Conservation (phyloP, 2,329 filamentous ascomycete genomes). For the Trichoderma sp. region DNA sequence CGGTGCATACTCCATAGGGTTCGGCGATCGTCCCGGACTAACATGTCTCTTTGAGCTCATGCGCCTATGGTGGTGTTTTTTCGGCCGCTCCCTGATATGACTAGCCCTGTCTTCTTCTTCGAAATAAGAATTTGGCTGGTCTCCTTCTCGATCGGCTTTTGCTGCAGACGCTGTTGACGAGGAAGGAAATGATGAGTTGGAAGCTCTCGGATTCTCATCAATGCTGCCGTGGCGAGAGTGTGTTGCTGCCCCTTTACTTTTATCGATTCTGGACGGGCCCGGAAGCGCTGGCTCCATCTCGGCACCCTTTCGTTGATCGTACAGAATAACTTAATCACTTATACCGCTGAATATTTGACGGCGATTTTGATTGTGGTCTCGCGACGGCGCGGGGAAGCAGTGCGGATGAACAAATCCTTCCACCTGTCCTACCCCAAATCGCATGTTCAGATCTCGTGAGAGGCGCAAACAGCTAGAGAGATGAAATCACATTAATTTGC, state of each 20-base stretch:
- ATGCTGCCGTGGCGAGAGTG: conserved; percentile 11
- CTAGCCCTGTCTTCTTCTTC: background rate
- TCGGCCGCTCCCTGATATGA: background rate
- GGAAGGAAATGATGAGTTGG: conserved; percentile 8
- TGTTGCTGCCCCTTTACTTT: conserved; percentile 3
- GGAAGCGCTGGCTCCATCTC: background rate
- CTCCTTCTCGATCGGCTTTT: background rate
- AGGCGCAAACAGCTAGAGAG: background rate
- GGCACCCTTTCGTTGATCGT: background rate
- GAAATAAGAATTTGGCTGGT: background rate
- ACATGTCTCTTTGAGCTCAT: conserved; percentile 18
- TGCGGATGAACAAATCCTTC: background rate
- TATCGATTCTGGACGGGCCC: background rate
- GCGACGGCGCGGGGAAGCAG: conserved; percentile 4
- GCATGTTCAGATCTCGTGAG: background rate
- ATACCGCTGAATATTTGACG: background rate
- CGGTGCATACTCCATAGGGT: conserved; percentile 19
- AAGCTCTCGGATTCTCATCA: conserved; percentile 3
- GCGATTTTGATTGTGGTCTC: background rate
- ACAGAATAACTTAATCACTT: background rate
- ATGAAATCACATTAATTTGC: background rate
- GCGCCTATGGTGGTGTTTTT: background rate
- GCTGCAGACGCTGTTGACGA: background rate
- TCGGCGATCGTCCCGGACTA: conserved; percentile 20
- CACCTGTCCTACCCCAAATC: background rate